Percentiles rank a stretch among this genome's conserved stretches.
Conservation (phyloP, 768 basidiomycete species). For the Sporobolomyces phaffii region DNA sequence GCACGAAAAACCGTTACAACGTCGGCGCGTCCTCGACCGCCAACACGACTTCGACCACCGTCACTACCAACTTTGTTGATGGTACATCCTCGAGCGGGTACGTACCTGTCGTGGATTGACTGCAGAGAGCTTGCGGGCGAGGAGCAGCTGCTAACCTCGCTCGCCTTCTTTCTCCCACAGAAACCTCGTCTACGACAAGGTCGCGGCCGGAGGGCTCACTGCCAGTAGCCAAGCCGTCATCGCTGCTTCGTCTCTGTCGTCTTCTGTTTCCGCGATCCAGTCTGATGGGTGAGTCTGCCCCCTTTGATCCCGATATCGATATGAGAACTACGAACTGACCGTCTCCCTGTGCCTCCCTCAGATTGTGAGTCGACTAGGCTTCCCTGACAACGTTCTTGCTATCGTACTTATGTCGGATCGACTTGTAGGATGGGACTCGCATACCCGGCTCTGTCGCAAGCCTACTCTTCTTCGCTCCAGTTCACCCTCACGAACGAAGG, state of each 20-base stretch:
- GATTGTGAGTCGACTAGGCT: too few relatives aligned
- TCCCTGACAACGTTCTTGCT: background rate
- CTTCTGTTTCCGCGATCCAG: conserved; percentile 11
- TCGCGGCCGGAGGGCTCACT: conserved; percentile 20
- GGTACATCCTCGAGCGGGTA: conserved; percentile 36
- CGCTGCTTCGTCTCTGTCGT: conserved; percentile 32
- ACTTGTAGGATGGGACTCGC: conserved; percentile 29
- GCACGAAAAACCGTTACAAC: conserved; percentile 32
- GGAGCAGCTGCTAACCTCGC: conserved; percentile 1
- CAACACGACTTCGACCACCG: conserved; percentile 14
- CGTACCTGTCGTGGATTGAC: conserved; percentile 17
- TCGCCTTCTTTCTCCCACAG: conserved; percentile 21
- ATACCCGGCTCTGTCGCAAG: conserved; percentile 25
- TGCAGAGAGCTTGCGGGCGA: background rate
- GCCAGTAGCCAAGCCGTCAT: conserved; percentile 35
- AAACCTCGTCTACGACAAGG: conserved; percentile 36
- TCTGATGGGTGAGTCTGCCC: conserved; percentile 19
- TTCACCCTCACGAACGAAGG: conserved; percentile 19
- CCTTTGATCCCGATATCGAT: too few relatives aligned
- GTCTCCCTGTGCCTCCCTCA: too few relatives aligned
- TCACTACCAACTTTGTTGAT: conserved; percentile 41
- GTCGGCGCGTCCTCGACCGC: conserved; percentile 23
- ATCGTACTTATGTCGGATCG: too few relatives aligned
- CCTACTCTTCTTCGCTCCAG: conserved; percentile 17
- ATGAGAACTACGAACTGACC: too few relatives aligned